Evolutionary conservation across 2,329 filamentous ascomycete genomes (phyloP).

Genomic region (Fusarium odoratissimum): DNA sequence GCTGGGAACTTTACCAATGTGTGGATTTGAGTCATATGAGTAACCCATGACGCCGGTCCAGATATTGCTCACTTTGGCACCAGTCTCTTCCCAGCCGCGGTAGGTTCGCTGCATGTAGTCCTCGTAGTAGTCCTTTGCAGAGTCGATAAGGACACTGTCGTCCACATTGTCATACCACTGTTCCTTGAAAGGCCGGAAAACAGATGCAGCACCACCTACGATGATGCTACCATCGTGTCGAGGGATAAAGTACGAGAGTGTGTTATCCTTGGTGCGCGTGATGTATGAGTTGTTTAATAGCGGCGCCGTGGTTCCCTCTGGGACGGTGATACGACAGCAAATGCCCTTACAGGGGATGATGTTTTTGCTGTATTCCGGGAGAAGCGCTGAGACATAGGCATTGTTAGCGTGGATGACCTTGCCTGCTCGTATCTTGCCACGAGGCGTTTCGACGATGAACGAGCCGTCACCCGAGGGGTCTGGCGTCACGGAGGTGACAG

Average conservation of each 20-base stretch:
- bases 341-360: conserved; percentile 72
- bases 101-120: conserved; percentile 5
- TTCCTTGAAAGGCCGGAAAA: not conserved
- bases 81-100: not conserved
- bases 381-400: conserved; percentile 71
- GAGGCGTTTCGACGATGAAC: not conserved
- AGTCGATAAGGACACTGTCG: not conserved
- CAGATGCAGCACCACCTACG: not conserved
- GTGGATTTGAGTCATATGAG: conserved; percentile 5
- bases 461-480: not conserved
- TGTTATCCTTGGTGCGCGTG: not conserved
- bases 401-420: conserved; percentile 75
- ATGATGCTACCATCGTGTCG: not conserved
- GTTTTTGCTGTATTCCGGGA: conserved; percentile 67
- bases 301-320: not conserved
- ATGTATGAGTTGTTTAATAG: conserved; percentile 3
- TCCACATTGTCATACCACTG: conserved; percentile 9
- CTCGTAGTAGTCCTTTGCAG: conserved; percentile 2
- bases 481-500: not conserved
- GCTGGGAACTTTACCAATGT: not conserved
- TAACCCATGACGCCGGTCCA: conserved; percentile 7
- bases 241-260: not conserved
- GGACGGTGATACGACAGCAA: not conserved
- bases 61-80: conserved; percentile 2
- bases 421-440: conserved; percentile 62